These are phyloP conservation scores for California macrophylla DNA, from an alignment of 441 rosid genomes.

Conservation along the genomic window DNA sequence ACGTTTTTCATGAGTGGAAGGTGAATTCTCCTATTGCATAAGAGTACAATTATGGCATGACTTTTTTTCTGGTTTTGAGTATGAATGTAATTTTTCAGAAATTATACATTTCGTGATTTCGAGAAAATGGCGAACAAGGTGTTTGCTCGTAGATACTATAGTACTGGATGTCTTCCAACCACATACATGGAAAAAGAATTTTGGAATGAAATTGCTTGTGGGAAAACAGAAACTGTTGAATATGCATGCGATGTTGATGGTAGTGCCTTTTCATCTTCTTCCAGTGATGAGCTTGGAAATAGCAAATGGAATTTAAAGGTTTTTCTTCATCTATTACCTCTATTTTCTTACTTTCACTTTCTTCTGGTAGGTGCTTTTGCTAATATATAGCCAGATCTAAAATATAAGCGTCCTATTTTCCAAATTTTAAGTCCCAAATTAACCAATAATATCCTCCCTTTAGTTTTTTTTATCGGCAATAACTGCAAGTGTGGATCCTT, in stretches of 20 bases:
- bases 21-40: conserved; percentile 32
- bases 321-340: conserved; percentile 27
- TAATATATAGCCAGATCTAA: background rate
- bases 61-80: conserved; percentile 22
- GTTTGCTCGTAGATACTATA: conserved; percentile 87
- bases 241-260: conserved; percentile 99
- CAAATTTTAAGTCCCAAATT: background rate
- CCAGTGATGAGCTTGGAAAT: conserved; percentile 77
- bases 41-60: conserved; percentile 6
- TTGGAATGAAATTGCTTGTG: conserved; percentile 93
- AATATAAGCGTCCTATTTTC: background rate
- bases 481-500: background rate
- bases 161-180: conserved; percentile 83
- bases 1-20: conserved; percentile 99
- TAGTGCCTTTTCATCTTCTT: conserved; percentile 90
- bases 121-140: conserved; percentile 98
- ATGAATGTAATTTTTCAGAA: conserved; percentile 49
- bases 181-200: conserved; percentile 94
- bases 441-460: background rate
- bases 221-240: conserved; percentile 94
- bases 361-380: conserved; percentile 6
- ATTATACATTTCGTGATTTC: conserved; percentile 82
- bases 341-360: background rate
- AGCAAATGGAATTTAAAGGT: conserved; percentile 99
- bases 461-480: background rate